phyloP scores from a whole-genome alignment of 257 asterid genomes.

The Primulina tabacum region DNA sequence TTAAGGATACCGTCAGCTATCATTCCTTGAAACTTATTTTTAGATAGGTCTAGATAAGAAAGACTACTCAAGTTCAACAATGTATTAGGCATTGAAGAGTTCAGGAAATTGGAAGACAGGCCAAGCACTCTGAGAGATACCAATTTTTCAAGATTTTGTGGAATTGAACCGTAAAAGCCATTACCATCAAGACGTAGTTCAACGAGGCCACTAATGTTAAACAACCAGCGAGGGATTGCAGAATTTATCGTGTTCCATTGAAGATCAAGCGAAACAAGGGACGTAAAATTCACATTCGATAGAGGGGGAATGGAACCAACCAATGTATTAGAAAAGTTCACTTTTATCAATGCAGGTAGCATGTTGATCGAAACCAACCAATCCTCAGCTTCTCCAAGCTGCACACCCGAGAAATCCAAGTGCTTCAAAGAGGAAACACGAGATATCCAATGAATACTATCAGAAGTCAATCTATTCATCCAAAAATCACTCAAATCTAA shows the following conservation, averaged over 20 bases:
- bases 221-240: neutral
- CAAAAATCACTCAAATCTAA: neutral
- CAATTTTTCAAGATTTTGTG: neutral
- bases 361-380: neutral
- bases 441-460: neutral
- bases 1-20: neutral
- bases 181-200: neutral
- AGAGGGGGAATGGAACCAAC: neutral
- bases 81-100: neutral
- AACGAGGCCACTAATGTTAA: neutral
- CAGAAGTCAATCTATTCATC: neutral
- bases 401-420: neutral
- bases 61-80: neutral
- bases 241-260: neutral
- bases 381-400: neutral
- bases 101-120: neutral
- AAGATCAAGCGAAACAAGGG: neutral
- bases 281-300: neutral
- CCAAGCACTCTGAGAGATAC: neutral
- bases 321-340: neutral
- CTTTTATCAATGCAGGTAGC: neutral
- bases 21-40: neutral
- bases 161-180: neutral
- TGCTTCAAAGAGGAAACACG: neutral
- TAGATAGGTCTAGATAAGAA: neutral